These are phyloP conservation scores for Mariannaea sp. DNA, from an alignment of 2,329 filamentous ascomycete species.

Conservation along the genomic window DNA sequence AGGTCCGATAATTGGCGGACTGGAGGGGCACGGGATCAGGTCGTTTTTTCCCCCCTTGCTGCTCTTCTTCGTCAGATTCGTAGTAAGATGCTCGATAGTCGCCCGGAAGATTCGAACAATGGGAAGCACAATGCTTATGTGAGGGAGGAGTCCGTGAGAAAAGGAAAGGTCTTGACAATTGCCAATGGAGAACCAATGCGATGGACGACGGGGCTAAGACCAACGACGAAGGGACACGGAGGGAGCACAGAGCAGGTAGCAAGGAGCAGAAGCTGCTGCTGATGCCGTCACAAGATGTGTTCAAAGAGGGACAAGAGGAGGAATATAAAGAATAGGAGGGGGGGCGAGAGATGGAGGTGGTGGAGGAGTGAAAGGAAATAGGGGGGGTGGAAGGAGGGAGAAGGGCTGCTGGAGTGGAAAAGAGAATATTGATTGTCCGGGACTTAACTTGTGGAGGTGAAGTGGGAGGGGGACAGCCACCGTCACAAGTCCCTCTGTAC, in stretches of 20 bases:
- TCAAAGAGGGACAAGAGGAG: constrained; percentile 4
- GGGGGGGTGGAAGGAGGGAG: constrained; percentile 29
- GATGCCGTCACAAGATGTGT: constrained; percentile 4
- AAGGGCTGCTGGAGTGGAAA: constrained; percentile 22
- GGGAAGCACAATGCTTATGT: constrained; percentile 10
- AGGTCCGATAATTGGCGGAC: constrained; percentile 16
- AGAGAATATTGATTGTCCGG: constrained; percentile 24
- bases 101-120: constrained; percentile 20
- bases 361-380: constrained; percentile 8
- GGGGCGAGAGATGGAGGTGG: constrained; percentile 22
- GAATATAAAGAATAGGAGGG: constrained; percentile 7
- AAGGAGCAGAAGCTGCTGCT: neutral
- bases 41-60: neutral
- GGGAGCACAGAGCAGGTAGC: constrained; percentile 7
- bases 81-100: constrained; percentile 3
- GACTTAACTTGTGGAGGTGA: constrained; percentile 13
- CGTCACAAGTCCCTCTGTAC: neutral
- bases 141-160: constrained; percentile 17
- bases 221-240: constrained; percentile 1
- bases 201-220: neutral
- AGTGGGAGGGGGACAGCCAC: constrained; percentile 6
- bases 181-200: constrained; percentile 18
- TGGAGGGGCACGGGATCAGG: constrained; percentile 13
- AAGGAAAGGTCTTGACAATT: constrained; percentile 28
- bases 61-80: neutral